These are phyloP conservation scores for Talaromyces trachyspermus DNA, from an alignment of 495 filamentous ascomycete species.

Conservation along the genomic window DNA sequence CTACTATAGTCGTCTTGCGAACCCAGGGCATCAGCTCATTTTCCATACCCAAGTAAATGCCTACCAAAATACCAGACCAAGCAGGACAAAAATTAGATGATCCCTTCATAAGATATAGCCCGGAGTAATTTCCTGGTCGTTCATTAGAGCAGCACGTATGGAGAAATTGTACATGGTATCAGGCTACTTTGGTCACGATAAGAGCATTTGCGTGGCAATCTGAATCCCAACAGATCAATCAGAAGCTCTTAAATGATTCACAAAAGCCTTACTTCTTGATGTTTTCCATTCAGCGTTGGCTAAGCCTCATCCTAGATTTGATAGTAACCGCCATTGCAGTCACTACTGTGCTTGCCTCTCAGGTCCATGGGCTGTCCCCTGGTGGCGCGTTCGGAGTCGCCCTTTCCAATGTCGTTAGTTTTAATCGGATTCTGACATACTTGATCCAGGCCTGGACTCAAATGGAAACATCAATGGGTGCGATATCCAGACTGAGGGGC, in stretches of 20 bases:
- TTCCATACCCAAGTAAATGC: no score
- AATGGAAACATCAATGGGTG: slow-evolving; percentile 16
- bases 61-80: no score
- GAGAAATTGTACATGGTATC: no score
- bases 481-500: slow-evolving; percentile 18
- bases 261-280: slow-evolving; percentile 37
- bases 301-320: slow-evolving; percentile 28
- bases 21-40: no score
- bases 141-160: no score
- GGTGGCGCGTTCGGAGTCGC: slow-evolving; percentile 21
- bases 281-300: slow-evolving; percentile 34
- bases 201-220: slow-evolving; percentile 30
- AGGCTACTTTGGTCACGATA: slow-evolving; percentile 28
- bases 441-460: slow-evolving; percentile 17
- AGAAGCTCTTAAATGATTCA: slow-evolving; percentile 20
- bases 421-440: slow-evolving; percentile 13
- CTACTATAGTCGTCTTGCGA: no score
- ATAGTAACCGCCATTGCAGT: slow-evolving; percentile 27
- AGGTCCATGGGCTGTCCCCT: slow-evolving; percentile 12
- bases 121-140: no score
- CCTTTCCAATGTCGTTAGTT: slow-evolving; percentile 20
- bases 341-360: slow-evolving; percentile 14
- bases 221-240: slow-evolving; percentile 9
- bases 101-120: no score
- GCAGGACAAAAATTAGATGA: no score